Base-by-base conservation (phyloP, 345 rosid species). In the Garcia nutans region DNA sequence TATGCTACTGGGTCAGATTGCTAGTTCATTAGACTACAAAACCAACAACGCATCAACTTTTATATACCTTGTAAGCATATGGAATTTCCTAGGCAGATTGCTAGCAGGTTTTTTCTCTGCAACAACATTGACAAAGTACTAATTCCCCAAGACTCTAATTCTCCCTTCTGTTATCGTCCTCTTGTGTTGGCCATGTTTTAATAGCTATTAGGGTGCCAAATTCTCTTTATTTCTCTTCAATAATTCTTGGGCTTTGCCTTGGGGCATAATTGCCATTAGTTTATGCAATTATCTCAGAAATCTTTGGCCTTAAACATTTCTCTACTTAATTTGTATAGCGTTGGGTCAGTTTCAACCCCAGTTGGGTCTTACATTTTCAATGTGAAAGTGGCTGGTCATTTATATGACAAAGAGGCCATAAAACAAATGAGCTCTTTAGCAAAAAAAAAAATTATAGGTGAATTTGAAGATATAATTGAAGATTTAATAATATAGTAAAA, bases 1-100 rank as follows among this genome's bases (percentile, higher is more conserved):
- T n/a, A n/a, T n/a, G n/a, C n/a, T n/a, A n/a, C 15, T 78, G 67
- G 81, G 81, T 58, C 81, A 73, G 33, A 78, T 78, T 59, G 67
- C 72, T 6, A 10, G 58, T 44, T 78, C 77, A 22, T 50, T 78
- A 55, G 81, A 73, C 73, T 78, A 73, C 73, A 41, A 45, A 68
- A 20, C 12, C 3, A 72, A 49, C 13, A 72, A 24, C 55, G 66
- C 47, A 58, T 45, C 81, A 28, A 78, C 81, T 2, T 72, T 66
- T n/a, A 47, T 78, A 45, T 72, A 77, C 61, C 76, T 72, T 0
- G 55, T 78, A 2, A 78, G 81, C 45, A 65, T 78, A 54, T 66
- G 81, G 81, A 78, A 65, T 50, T 72, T 64, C 62, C 76, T 78
- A 0, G 81, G 81, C 24, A 52, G 81, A 59, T 69, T 73, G 37